Evolutionary conservation across 2,329 filamentous ascomycete species (phyloP).

Genomic region (Fonsecaea monophora): DNA sequence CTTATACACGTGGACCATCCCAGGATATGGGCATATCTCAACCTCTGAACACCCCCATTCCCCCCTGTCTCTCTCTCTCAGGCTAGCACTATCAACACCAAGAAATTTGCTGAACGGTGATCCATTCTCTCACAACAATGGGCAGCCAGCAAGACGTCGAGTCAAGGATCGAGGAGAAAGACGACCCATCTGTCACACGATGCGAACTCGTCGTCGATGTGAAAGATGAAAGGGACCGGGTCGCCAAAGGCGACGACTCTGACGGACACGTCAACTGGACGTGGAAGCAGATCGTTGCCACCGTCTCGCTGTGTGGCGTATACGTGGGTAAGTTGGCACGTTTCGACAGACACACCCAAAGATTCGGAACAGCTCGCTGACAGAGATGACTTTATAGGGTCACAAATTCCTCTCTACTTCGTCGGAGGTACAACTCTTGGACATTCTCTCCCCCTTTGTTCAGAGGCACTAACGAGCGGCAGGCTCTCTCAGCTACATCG

Average conservation of each 20-base stretch:
- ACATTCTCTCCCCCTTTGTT: conserved; percentile 60
- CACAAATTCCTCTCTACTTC: conserved; percentile 36
- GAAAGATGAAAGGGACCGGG: conserved; percentile 15
- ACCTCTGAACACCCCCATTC: neutral
- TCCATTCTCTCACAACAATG: neutral
- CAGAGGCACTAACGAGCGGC: conserved; percentile 39
- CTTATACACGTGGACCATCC: neutral
- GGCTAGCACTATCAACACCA: neutral
- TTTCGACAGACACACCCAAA: too few species aligned
- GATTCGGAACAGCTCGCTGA: conserved; percentile 40
- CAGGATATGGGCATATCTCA: neutral
- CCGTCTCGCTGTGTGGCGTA: conserved; percentile 23
- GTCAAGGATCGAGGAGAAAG: conserved; percentile 13
- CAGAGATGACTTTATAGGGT: conserved; percentile 63
- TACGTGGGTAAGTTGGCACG: conserved; percentile 21
- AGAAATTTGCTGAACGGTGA: neutral
- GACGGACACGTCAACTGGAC: conserved; percentile 29
- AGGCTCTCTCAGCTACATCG: conserved; percentile 31
- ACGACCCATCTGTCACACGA: conserved; percentile 1
- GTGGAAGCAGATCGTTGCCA: conserved; percentile 27
- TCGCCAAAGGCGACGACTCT: conserved; percentile 24
- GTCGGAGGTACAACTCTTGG: conserved; percentile 48
- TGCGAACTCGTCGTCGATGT: conserved; percentile 4
- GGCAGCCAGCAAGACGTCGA: conserved; percentile 12
- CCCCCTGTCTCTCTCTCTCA: neutral